Evolutionary conservation across 2,329 filamentous ascomycete species (phyloP), one percentile per base, ranked within the genome.

Genomic region (Clonostachys rosea): DNA sequence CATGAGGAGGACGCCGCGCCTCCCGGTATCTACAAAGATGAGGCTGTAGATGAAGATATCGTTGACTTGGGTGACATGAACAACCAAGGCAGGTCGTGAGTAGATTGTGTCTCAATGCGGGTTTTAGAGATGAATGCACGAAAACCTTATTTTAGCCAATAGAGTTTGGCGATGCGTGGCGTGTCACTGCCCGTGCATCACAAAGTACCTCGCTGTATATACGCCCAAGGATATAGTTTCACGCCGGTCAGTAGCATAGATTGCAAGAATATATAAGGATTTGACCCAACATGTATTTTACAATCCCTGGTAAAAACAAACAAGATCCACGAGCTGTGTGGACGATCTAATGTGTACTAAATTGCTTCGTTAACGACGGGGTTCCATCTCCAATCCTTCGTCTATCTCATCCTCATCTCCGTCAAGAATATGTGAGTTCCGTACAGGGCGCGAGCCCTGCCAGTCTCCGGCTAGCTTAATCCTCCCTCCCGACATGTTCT

Each of bases 401-500:
- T 73, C 68, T 4, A 54, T 54, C 12, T 57, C 59, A 11, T 71
- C 70, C 49, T 73, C 70, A 24, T 71, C 68, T 0, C 69, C 70
- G 24, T 73, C 65, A 30, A 73, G 44, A 7, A 73, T 73, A 30
- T 30, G 24, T 10, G 24, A 30, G 24, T 30, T 30, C 9, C 24
- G 24, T 10, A 10, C 24, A 20, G 57, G 47, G 50, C 59, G 59
- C 9, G 24, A 30, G 9, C 24, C 24, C 24, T 30, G 24, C 24
- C 24, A 30, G 44, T 61, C 63, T 35, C 58, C 59, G 43, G 66
- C 70, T 12, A 87, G 64, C 48, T 70, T 70, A 51, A 87, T 78
- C 51, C 78, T 70, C 1, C 84, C 84, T 1, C 81, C 72, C 1
- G 76, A 79, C 6, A 70, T 67, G 40, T 64, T 70, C 40, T 71